These are phyloP conservation scores for Zygoascus sp. DNA, from an alignment of 1,139 yeast species.

Conservation along the genomic window DNA sequence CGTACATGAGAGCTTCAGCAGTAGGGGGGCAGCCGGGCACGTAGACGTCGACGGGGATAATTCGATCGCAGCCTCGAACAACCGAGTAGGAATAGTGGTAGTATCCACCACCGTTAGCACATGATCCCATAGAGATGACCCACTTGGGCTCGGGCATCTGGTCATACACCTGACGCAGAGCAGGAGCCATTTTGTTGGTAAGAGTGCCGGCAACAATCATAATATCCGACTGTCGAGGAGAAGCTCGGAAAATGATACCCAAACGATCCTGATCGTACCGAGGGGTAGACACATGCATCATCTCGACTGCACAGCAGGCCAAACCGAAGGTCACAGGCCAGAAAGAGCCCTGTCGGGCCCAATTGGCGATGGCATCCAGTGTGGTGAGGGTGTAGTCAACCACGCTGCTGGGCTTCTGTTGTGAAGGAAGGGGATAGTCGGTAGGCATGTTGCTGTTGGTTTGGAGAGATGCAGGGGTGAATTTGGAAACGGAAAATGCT, in stretches of 20 bases:
- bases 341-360: slow-evolving; percentile 90
- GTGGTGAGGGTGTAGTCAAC: slow-evolving; percentile 84
- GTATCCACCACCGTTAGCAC: slow-evolving; percentile 94
- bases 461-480: slow-evolving; percentile 1
- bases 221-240: slow-evolving; percentile 90
- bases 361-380: slow-evolving; percentile 75
- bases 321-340: slow-evolving; percentile 94
- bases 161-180: slow-evolving; percentile 86
- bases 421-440: slow-evolving; percentile 50
- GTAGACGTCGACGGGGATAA: slow-evolving; percentile 84
- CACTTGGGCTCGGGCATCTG: slow-evolving; percentile 91
- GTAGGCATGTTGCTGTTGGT: slow-evolving; percentile 37
- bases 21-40: slow-evolving; percentile 96
- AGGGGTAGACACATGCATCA: slow-evolving; percentile 94
- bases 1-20: slow-evolving; percentile 86
- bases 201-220: slow-evolving; percentile 93
- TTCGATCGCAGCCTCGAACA: slow-evolving; percentile 85
- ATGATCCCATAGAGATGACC: slow-evolving; percentile 91
- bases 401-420: slow-evolving; percentile 50
- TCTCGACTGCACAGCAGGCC: slow-evolving; percentile 92
- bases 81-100: slow-evolving; percentile 88
- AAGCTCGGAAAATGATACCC: slow-evolving; percentile 91
- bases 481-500: not conserved
- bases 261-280: slow-evolving; percentile 90
- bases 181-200: slow-evolving; percentile 93